Conservation (phyloP, 371 early-diverging fungal genomes). For the Apophysomyces elegans region DNA sequence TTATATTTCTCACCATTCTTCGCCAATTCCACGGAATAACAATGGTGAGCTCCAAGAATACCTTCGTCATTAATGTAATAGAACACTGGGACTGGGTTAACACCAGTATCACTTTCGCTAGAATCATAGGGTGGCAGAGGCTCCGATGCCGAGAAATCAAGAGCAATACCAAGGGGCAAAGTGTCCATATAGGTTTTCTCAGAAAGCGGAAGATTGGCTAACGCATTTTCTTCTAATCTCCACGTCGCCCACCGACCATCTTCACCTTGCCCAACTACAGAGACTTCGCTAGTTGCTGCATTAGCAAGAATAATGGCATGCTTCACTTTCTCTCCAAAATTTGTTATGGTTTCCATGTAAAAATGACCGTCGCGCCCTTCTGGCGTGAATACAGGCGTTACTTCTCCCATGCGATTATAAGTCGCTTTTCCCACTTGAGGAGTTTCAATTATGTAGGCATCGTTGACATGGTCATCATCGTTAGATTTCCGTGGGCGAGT, state of each 20-base stretch:
- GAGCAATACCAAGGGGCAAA: constrained; percentile 46
- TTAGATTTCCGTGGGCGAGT: constrained; percentile 19
- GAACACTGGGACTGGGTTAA: constrained; percentile 43
- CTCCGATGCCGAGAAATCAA: constrained; percentile 46
- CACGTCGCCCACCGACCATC: constrained; percentile 50
- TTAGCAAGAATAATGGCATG: constrained; percentile 42
- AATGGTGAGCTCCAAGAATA: constrained; percentile 43
- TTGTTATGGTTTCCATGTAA: constrained; percentile 47
- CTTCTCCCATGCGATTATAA: constrained; percentile 42
- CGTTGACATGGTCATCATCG: constrained; percentile 32
- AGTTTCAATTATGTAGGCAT: constrained; percentile 42
- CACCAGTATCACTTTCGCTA: constrained; percentile 29
- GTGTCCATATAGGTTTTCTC: constrained; percentile 42
- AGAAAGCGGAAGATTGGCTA: constrained; percentile 39
- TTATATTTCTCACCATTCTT: constrained; percentile 32
- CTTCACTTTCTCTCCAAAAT: constrained; percentile 38
- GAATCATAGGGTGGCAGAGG: constrained; percentile 43
- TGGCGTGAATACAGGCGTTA: constrained; percentile 39
- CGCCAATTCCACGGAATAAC: constrained; percentile 42
- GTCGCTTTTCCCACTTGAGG: constrained; percentile 12
- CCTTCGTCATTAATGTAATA: constrained; percentile 53
- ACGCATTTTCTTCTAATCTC: constrained; percentile 36
- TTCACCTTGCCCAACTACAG: constrained; percentile 44
- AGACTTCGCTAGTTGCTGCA: constrained; percentile 40
- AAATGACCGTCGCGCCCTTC: constrained; percentile 41